Evolutionary conservation across 805 yeast species (phyloP).

Genomic region (Torulaspora gathmanii): DNA sequence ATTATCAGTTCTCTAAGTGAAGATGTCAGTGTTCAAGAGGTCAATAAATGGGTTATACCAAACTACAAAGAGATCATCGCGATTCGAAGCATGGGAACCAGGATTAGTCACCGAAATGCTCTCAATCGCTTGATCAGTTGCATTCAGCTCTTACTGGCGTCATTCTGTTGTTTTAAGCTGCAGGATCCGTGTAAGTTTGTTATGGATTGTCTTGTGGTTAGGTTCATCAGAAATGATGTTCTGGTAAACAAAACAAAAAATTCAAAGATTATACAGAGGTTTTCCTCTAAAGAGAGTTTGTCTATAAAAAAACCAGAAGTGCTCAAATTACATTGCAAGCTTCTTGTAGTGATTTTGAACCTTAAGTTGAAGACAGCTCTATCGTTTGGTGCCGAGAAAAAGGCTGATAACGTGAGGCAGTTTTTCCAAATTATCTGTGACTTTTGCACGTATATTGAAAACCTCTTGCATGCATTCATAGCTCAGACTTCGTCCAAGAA

Average conservation of each 20-base stretch:
- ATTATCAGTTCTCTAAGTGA: slow-evolving; percentile 14
- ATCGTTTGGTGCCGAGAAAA: not conserved
- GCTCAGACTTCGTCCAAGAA: slow-evolving; percentile 4
- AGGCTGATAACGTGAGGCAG: slow-evolving; percentile 1
- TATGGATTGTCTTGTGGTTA: slow-evolving; percentile 7
- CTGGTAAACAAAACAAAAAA: slow-evolving; percentile 8
- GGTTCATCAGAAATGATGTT: slow-evolving; percentile 8
- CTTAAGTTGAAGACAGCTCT: slow-evolving; percentile 4
- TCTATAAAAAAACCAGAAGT: slow-evolving; percentile 2
- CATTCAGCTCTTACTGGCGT: slow-evolving; percentile 21
- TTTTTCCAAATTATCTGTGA: slow-evolving; percentile 6
- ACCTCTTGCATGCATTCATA: slow-evolving; percentile 9
- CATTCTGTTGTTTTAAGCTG: slow-evolving; percentile 14
- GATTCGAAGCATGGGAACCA: slow-evolving; percentile 1
- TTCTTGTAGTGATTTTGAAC: slow-evolving; percentile 8
- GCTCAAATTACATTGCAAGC: slow-evolving; percentile 11
- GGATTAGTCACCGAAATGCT: not conserved
- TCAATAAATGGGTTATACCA: slow-evolving; percentile 18
- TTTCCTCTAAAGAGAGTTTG: not conserved
- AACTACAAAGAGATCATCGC: slow-evolving; percentile 14
- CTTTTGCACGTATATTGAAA: slow-evolving; percentile 10
- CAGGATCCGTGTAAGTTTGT: slow-evolving; percentile 3
- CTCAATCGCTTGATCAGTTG: slow-evolving; percentile 12
- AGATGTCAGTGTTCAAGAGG: slow-evolving; percentile 14
- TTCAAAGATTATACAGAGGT: slow-evolving; percentile 8